phyloP scores from a whole-genome alignment of 768 basidiomycete species.

The Tulasnella sp. region DNA sequence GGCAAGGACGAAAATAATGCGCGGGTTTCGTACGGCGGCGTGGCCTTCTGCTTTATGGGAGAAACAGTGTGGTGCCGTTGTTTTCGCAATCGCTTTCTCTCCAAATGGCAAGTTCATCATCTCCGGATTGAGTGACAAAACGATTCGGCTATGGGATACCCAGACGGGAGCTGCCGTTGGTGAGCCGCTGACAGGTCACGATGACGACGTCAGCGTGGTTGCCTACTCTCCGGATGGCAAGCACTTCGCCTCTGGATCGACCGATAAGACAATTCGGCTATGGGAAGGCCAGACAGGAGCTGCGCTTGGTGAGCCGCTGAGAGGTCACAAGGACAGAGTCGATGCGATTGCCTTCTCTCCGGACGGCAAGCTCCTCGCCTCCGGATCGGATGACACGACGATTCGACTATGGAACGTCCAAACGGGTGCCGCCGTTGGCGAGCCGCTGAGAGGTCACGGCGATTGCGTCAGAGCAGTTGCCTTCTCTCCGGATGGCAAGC shows the following conservation, averaged over 20 bases:
- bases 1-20: background rate
- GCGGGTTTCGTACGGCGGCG: background rate
- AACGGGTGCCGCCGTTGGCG: too few species aligned
- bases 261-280: background rate
- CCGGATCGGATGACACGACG: constrained; percentile 13
- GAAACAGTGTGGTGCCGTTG: background rate
- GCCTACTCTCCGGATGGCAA: too few species aligned
- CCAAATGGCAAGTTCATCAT: too few species aligned
- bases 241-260: constrained; percentile 5
- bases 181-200: too few species aligned
- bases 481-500: background rate
- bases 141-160: too few species aligned
- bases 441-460: too few species aligned
- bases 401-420: too few species aligned
- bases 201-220: too few species aligned
- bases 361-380: constrained; percentile 64
- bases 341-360: constrained; percentile 11
- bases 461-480: too few species aligned
- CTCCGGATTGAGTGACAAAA: too few species aligned
- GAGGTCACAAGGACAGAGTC: background rate
- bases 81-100: background rate
- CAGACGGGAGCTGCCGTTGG: too few species aligned
- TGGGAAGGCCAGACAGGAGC: background rate
- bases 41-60: too few species aligned
- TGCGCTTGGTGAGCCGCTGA: background rate